Evolutionary conservation across 2,329 filamentous ascomycete species (phyloP), one percentile per base, ranked within the genome.

Genomic region (Aspergillus unguis): DNA sequence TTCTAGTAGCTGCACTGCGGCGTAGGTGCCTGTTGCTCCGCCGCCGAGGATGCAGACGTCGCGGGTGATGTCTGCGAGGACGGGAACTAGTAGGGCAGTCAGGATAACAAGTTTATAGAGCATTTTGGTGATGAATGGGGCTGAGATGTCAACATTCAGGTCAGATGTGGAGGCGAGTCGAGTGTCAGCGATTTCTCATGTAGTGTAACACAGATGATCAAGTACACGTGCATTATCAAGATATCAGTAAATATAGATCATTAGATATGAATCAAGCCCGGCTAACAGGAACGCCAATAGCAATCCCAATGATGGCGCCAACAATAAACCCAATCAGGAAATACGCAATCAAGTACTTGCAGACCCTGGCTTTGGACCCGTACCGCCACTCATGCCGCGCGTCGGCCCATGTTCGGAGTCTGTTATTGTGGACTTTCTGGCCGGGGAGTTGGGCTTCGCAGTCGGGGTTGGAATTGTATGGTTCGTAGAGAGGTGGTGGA

Each of bases 1-100:
- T 42, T 72, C 67, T 6, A 57, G 56, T 1, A 74, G 56, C 5
- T 58, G 56, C 38, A 73, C 60, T 23, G 67, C 68, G 1, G 65
- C 60, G 52, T 71, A 69, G 2, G 67, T 68, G 6, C 71, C 70
- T 9, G 62, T 58, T 4, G 68, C 62, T 10, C 71, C 71, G 11
- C 69, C 70, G 1, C 71, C 71, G 27, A 73, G 60, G 9, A 74
- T 58, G 40, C 56, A 59, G 28, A 73, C 61, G 55, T 73, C 70
- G 8, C 44, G 44, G 17, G 37, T 42, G 61, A 60, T 27, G 35
- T 29, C 3, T 48, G 37, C 8, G 42, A 37, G 2, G 10, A 31
- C 6, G 23, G 35, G 2, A 8, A 26, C 17, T 35, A n/a, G 25
- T 6, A 41, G 35, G 6, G 17, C 5, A 8, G 11, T 3, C 5